Evolutionary conservation across 164 flowering plant species (phyloP), one percentile per base, ranked within the genome.

Genomic region (Liquidambar formosana): DNA sequence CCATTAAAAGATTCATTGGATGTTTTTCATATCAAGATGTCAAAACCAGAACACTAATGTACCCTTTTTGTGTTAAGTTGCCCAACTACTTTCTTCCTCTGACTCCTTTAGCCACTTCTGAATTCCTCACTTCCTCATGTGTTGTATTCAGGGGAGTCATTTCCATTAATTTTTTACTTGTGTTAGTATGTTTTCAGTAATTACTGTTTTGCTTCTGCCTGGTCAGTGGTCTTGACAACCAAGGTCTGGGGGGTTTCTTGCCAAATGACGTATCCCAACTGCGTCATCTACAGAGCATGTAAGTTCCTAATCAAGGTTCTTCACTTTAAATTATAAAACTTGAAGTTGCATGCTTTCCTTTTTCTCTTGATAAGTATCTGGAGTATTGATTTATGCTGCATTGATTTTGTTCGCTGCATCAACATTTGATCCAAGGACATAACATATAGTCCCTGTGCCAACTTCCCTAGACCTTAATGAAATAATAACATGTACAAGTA

Each of bases 161-260:
- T n/a, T n/a, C n/a, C n/a, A n/a, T n/a, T n/a, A n/a, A n/a, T n/a
- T n/a, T n/a, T n/a, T n/a, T 27, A 52, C 23, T 57, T 47, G 12
- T 47, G 14, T 61, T 18, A 27, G 54, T 49, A 9, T 22, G 16
- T 45, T 38, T 58, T 54, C n/a, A n/a, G 27, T 66, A 65, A 64
- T 44, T 26, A 22, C 14, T 11, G 3, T 57, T 58, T 61, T 66
- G 19, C 19, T 67, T 75, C 38, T 80, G 66, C 61, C 15, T 79
- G 65, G 44, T n/a, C 85, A 96, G 99, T 56, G 93, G 83, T 68
- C 96, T 96, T 62, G 99, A 88, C 81, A 92, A 87, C 74, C 99
- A 96, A 81, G 99, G 95, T 61, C 82, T 96, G 63, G 80, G 80
- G 79, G 99, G 99, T 62, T 84, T 77, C 83, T 80, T 96, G 78